These are phyloP conservation scores for Ophiostoma australiae DNA, from an alignment of 2,329 filamentous ascomycete species.

Conservation along the genomic window DNA sequence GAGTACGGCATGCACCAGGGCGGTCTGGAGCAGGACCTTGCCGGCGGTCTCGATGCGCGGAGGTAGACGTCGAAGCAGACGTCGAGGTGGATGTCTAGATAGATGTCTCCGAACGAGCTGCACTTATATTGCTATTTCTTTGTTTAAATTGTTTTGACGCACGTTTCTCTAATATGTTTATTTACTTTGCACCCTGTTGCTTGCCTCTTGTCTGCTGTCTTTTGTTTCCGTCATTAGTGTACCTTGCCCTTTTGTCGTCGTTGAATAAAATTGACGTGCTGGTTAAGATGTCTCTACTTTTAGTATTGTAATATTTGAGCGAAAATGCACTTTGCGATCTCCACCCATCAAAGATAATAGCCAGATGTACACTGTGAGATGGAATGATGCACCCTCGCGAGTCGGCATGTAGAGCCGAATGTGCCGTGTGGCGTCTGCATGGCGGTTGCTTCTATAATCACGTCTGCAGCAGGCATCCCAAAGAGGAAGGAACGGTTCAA, in stretches of 20 bases:
- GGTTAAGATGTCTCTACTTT: neutral
- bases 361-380: neutral
- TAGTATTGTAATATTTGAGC: neutral
- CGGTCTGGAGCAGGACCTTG: constrained; percentile 56
- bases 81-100: too few species aligned
- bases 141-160: neutral
- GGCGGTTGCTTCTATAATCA: neutral
- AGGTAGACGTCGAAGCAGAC: neutral
- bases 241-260: neutral
- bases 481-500: neutral
- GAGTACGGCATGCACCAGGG: constrained; percentile 49
- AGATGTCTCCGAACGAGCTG: too few species aligned
- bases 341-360: too few species aligned
- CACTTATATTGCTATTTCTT: neutral
- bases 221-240: neutral
- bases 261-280: neutral
- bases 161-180: neutral
- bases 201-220: neutral
- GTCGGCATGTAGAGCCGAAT: neutral
- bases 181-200: neutral
- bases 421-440: neutral
- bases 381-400: neutral
- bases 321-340: neutral
- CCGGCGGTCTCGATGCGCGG: constrained; percentile 28
- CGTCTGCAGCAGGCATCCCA: neutral